Evolutionary conservation across 208 protist species (phyloP).

Genomic region (Tritrichomonas foetus): DNA sequence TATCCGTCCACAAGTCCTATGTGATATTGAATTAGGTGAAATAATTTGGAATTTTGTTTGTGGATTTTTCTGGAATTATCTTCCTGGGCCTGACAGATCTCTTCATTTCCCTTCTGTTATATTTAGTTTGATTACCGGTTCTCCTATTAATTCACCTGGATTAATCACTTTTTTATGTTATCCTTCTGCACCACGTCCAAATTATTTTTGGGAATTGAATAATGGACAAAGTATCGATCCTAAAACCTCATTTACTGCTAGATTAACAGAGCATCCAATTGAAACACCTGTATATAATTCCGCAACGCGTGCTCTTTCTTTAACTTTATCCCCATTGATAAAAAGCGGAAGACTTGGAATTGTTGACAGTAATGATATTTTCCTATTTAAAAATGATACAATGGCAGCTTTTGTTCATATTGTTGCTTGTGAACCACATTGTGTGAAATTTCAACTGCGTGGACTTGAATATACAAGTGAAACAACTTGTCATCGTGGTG

Average conservation of each 20-base stretch:
- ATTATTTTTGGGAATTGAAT: not conserved
- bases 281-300: slow-evolving; percentile 25
- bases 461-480: not conserved
- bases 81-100: not conserved
- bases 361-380: not conserved
- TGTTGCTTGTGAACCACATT: not conserved
- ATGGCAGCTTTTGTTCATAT: not conserved
- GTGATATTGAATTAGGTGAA: not conserved
- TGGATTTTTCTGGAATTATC: not conserved
- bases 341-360: not conserved
- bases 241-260: not conserved
- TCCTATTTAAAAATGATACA: not conserved
- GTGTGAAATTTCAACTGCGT: not conserved
- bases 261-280: not conserved
- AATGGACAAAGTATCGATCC: no score
- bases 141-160: not conserved
- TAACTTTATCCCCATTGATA: not conserved
- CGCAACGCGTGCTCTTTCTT: not conserved
- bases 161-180: not conserved
- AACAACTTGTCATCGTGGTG: not conserved
- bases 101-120: not conserved
- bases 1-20: not conserved
- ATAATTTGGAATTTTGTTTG: not conserved
- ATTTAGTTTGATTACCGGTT: not conserved
- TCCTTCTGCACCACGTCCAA: not conserved